These are phyloP conservation scores for Phytomonas sp. DNA, from an alignment of 208 protist genomes.

Conservation along the genomic window DNA sequence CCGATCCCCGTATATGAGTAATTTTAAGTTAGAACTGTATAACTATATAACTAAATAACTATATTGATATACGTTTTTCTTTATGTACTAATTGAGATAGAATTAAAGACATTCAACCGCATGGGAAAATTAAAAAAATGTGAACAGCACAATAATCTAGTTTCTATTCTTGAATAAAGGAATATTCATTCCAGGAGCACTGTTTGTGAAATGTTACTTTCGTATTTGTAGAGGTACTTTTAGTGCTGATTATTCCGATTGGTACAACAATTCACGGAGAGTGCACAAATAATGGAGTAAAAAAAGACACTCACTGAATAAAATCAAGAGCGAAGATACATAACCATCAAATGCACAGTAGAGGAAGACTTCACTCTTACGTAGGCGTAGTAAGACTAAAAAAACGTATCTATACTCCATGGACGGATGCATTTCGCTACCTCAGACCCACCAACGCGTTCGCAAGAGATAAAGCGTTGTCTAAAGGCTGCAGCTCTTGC, in stretches of 20 bases:
- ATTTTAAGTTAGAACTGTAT: conserved; percentile 4
- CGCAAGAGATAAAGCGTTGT: background rate
- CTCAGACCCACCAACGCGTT: background rate
- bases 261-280: background rate
- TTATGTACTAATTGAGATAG: background rate
- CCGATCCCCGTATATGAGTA: background rate
- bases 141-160: background rate
- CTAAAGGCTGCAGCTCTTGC: background rate
- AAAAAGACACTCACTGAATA: too few species aligned
- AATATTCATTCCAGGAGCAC: background rate
- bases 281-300: background rate
- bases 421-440: background rate
- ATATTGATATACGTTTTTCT: background rate
- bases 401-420: background rate
- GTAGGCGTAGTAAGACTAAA: background rate
- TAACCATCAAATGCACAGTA: background rate
- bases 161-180: background rate
- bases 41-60: background rate
- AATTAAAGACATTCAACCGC: background rate
- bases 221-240: background rate
- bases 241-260: background rate
- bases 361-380: background rate
- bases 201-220: background rate
- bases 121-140: conserved; percentile 1
- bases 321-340: background rate